Evolutionary conservation across 2,329 filamentous ascomycete genomes (phyloP).

Genomic region (Dothidotthia symphoricarpi): DNA sequence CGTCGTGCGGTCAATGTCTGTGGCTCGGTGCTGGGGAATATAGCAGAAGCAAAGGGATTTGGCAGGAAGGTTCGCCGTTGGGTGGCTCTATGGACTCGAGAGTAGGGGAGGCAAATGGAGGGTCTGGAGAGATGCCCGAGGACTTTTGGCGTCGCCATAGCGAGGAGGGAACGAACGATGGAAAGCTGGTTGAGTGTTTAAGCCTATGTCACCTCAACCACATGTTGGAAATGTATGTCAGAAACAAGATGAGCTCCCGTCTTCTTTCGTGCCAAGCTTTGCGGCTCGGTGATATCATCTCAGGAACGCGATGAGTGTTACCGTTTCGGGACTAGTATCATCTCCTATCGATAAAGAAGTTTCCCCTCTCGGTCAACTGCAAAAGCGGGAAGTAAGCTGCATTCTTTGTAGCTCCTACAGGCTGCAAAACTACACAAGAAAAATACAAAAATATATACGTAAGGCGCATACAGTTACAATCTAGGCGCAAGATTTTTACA

Average conservation of each 20-base stretch:
- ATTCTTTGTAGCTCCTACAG: too few relatives aligned
- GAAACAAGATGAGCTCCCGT: too few relatives aligned
- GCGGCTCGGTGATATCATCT: neutral
- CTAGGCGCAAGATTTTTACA: too few relatives aligned
- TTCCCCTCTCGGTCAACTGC: too few relatives aligned
- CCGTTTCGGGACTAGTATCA: too few relatives aligned
- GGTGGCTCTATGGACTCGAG: slow-evolving; percentile 1
- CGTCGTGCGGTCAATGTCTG: slow-evolving; percentile 72
- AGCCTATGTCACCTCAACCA: neutral
- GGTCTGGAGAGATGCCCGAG: slow-evolving; percentile 41
- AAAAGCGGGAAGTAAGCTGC: too few relatives aligned
- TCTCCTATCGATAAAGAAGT: neutral
- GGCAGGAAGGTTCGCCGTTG: slow-evolving; percentile 46
- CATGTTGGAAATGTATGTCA: too few relatives aligned
- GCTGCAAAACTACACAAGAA: too few relatives aligned
- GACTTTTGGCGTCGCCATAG: slow-evolving; percentile 29
- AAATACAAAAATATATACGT: too few relatives aligned
- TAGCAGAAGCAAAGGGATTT: slow-evolving; percentile 46
- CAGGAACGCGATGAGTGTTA: neutral
- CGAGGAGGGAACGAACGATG: neutral
- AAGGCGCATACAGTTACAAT: too few relatives aligned
- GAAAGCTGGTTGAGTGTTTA: slow-evolving; percentile 3
- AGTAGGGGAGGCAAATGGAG: slow-evolving; percentile 11
- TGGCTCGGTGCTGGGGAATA: slow-evolving; percentile 36
- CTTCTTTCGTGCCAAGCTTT: neutral